phyloP scores from a whole-genome alignment of 176 grass and related monocot species.

The Poa annua region DNA sequence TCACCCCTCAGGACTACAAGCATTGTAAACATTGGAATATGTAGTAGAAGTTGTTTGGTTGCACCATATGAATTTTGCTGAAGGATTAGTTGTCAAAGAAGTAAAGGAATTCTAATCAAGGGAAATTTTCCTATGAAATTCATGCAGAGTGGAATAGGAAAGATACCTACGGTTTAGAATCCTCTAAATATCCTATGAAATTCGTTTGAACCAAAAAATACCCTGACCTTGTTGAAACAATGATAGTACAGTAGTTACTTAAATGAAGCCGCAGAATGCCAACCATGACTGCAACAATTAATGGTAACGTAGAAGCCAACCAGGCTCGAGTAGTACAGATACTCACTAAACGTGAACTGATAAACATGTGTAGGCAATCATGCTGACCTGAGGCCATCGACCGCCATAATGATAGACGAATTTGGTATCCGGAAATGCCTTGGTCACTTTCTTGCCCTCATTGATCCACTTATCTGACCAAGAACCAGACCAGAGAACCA shows the following conservation, averaged over 20 bases:
- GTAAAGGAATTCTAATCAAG: not conserved
- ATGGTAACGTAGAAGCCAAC: not conserved
- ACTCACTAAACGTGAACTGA: not conserved
- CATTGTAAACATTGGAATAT: not conserved
- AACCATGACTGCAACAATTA: not conserved
- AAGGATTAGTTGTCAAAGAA: not conserved
- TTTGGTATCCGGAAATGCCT: constrained; percentile 53
- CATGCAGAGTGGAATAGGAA: not conserved
- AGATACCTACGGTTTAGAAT: not conserved
- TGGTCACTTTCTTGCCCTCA: constrained; percentile 58
- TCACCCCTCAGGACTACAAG: no score
- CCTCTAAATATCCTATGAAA: not conserved
- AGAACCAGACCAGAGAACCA: constrained; percentile 73
- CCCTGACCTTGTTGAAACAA: not conserved
- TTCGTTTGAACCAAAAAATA: not conserved
- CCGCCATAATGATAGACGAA: constrained; percentile 78
- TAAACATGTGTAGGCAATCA: constrained; percentile 6
- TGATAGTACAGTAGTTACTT: not conserved
- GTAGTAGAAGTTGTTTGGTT: not conserved
- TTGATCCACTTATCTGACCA: constrained; percentile 92
- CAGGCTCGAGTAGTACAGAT: not conserved
- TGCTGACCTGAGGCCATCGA: constrained; percentile 80
- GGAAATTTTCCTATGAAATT: not conserved
- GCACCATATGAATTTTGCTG: not conserved
- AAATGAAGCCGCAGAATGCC: not conserved